A percentile compares a stretch with the other conserved stretches of the same genome.
Conservation (phyloP, 2,329 filamentous ascomycete species). For the Sporothrix pallida region DNA sequence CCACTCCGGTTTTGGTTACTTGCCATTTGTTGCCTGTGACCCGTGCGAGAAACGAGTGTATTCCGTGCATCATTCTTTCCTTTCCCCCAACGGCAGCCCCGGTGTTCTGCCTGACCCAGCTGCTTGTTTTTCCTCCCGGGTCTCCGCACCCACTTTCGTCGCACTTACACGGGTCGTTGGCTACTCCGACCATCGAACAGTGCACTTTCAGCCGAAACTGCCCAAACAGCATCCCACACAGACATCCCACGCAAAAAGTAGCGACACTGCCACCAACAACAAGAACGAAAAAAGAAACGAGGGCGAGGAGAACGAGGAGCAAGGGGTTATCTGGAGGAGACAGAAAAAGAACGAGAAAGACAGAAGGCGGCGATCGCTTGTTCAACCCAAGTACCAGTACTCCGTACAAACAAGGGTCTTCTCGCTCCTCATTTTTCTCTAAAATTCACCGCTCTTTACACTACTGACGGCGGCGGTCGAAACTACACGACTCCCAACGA, state of each 20-base stretch:
- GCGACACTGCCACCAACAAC: constrained; percentile 7
- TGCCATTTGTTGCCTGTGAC: too few relatives aligned
- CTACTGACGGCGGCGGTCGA: background rate
- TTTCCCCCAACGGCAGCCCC: too few relatives aligned
- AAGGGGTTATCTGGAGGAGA: background rate
- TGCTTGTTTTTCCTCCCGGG: background rate
- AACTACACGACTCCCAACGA: background rate
- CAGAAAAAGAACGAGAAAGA: background rate
- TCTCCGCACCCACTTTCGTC: background rate
- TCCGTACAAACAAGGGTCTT: background rate
- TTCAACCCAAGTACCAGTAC: background rate
- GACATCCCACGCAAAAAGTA: background rate
- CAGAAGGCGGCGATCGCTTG: background rate
- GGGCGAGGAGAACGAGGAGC: background rate
- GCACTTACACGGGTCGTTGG: constrained; percentile 23
- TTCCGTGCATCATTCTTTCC: background rate
- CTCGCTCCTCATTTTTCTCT: background rate
- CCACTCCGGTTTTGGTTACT: background rate
- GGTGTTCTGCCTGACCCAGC: background rate
- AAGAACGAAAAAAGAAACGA: background rate
- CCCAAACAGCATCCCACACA: constrained; percentile 12
- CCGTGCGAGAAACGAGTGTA: background rate
- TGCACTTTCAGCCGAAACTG: constrained; percentile 8
- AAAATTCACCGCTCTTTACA: constrained; percentile 25
- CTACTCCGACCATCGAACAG: background rate